Percentiles rank a stretch among this genome's conserved stretches.
phyloP scores from a whole-genome alignment of 108 stramenopile genomes.

The Pseudonitzschia delicatissima region DNA sequence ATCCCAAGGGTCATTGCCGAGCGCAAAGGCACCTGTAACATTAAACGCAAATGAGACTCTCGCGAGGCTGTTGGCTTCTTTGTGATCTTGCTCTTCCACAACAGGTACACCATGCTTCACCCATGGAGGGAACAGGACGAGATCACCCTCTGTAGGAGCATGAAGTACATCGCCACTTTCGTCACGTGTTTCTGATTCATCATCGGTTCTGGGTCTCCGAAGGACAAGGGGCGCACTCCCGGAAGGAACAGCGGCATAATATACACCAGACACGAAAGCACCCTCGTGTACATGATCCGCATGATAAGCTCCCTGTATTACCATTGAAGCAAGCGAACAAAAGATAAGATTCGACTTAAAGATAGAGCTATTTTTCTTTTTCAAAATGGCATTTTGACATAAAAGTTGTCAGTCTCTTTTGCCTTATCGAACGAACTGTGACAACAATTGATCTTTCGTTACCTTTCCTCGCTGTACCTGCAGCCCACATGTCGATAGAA shows the following conservation, averaged over 20 bases:
- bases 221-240: conserved; percentile 1
- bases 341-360: no score
- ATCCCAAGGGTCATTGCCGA: not conserved
- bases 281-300: conserved; percentile 5
- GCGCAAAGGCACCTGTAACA: not conserved
- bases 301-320: not conserved
- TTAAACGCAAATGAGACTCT: not conserved
- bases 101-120: not conserved
- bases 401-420: no score
- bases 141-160: not conserved
- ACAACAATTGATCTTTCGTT: no score
- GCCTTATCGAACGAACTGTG: no score
- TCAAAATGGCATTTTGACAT: no score
- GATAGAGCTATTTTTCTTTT: no score
- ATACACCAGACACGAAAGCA: not conserved
- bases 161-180: not conserved
- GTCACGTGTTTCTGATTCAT: not conserved
- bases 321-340: not conserved
- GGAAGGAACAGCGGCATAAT: not conserved
- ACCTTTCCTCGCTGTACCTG: conserved; percentile 7
- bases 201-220: not conserved
- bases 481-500: not conserved
- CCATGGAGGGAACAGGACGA: conserved; percentile 1
- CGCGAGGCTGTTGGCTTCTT: not conserved
- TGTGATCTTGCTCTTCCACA: not conserved